A percentile compares a stretch with the other conserved stretches of the same genome.
Conservation (phyloP, 2,329 filamentous ascomycete species). For the Aspergillus vadensis region DNA sequence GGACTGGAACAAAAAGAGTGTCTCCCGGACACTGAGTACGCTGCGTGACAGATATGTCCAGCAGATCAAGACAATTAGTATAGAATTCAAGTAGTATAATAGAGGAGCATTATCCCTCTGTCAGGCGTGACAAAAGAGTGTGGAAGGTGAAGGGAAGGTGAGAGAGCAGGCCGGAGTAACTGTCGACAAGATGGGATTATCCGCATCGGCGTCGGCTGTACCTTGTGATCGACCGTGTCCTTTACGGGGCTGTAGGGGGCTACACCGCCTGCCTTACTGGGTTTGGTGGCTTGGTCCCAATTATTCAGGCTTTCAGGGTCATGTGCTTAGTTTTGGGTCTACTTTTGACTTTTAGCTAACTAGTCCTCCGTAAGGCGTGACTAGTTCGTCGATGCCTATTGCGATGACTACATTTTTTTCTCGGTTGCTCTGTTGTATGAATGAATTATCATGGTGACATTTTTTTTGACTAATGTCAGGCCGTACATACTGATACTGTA, state of each 20-base stretch:
- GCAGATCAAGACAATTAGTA: slow-evolving; percentile 2
- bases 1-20: slow-evolving; percentile 15
- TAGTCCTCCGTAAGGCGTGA: neutral
- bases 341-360: neutral
- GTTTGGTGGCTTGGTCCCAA: slow-evolving; percentile 11
- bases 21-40: slow-evolving; percentile 4
- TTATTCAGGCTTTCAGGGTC: slow-evolving; percentile 7
- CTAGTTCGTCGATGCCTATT: no score
- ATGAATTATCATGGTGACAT: neutral
- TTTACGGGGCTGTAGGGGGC: slow-evolving; percentile 25
- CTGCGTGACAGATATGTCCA: slow-evolving; percentile 6
- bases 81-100: slow-evolving; percentile 6
- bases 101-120: slow-evolving; percentile 17
- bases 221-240: slow-evolving; percentile 44
- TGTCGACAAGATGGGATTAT: slow-evolving; percentile 24
- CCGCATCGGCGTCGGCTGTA: slow-evolving; percentile 25
- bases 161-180: slow-evolving; percentile 17
- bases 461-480: neutral
- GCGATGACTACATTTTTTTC: no score
- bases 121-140: slow-evolving; percentile 11
- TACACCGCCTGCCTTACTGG: slow-evolving; percentile 32
- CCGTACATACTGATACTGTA: neutral
- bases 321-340: neutral
- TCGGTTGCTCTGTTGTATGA: no score
- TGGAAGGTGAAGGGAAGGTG: slow-evolving; percentile 8